These are phyloP conservation scores for Sanghuangporus sanghuang DNA, from an alignment of 1,284 basidiomycete species.

Conservation along the genomic window DNA sequence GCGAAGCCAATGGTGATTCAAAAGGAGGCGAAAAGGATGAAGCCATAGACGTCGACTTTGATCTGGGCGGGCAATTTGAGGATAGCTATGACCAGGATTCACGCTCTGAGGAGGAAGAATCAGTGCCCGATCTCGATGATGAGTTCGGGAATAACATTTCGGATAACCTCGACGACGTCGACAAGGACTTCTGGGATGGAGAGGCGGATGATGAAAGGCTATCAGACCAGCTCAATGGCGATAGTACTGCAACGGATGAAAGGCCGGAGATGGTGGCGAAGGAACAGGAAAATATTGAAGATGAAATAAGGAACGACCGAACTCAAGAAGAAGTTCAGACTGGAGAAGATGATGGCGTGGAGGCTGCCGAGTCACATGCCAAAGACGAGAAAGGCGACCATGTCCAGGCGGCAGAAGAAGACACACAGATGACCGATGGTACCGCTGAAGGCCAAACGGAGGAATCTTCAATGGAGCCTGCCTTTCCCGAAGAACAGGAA, in stretches of 20 bases:
- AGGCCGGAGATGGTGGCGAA: background rate
- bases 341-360: constrained; percentile 20
- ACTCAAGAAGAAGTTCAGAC: constrained; percentile 18
- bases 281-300: constrained; percentile 8
- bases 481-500: background rate
- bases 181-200: constrained; percentile 32
- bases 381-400: background rate
- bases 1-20: constrained; percentile 54
- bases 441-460: constrained; percentile 4
- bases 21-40: constrained; percentile 68
- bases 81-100: constrained; percentile 51
- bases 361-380: background rate
- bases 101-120: constrained; percentile 30
- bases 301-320: constrained; percentile 2
- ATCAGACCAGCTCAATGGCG: constrained; percentile 14
- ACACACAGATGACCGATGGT: constrained; percentile 4
- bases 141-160: constrained; percentile 35
- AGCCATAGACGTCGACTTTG: constrained; percentile 51
- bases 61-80: constrained; percentile 77
- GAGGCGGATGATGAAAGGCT: constrained; percentile 21
- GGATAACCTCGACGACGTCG: constrained; percentile 38
- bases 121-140: constrained; percentile 26
- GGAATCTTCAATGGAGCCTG: background rate
- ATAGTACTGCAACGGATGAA: background rate
- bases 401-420: background rate